Conservation (phyloP, 306 rosid species). For the Vigna radiata region DNA sequence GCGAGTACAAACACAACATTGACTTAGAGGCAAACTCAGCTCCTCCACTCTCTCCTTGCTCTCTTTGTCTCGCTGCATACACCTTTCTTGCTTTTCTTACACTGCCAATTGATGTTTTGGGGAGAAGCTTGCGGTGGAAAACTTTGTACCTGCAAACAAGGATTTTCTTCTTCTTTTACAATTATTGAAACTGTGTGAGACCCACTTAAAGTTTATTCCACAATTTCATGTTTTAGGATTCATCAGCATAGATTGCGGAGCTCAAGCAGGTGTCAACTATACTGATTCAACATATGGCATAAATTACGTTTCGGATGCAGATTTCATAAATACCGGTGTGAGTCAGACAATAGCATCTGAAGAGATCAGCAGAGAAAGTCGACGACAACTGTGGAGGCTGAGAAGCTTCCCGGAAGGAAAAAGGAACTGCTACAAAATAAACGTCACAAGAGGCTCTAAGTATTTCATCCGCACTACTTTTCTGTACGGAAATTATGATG, state of each 20-base stretch:
- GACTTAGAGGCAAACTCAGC: too few species aligned
- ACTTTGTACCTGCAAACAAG: too few species aligned
- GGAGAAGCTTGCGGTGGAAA: too few species aligned
- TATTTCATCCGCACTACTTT: conserved; percentile 47
- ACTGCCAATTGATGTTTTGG: too few species aligned
- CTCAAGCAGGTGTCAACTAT: conserved; percentile 23
- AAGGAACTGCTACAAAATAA: conserved; percentile 61
- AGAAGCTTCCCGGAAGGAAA: conserved; percentile 58
- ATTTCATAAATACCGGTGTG: conserved; percentile 46
- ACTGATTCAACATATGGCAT: conserved; percentile 22
- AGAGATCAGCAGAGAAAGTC: not conserved
- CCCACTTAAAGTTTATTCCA: too few species aligned
- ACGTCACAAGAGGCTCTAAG: conserved; percentile 14
- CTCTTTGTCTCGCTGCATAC: too few species aligned
- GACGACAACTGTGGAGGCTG: conserved; percentile 7
- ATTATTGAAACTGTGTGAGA: too few species aligned
- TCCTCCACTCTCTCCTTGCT: too few species aligned
- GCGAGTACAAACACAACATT: too few species aligned
- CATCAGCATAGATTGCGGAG: conserved; percentile 61
- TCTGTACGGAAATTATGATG: conserved; percentile 57
- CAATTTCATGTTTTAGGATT: conserved; percentile 37
- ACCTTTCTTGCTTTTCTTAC: too few species aligned
- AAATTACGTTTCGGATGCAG: conserved; percentile 52
- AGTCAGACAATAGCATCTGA: conserved; percentile 10
- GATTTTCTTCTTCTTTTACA: too few species aligned